Percentiles rank a stretch among this genome's conserved stretches.
Conservation (phyloP, 345 rosid species). For the Murraya paniculata region DNA sequence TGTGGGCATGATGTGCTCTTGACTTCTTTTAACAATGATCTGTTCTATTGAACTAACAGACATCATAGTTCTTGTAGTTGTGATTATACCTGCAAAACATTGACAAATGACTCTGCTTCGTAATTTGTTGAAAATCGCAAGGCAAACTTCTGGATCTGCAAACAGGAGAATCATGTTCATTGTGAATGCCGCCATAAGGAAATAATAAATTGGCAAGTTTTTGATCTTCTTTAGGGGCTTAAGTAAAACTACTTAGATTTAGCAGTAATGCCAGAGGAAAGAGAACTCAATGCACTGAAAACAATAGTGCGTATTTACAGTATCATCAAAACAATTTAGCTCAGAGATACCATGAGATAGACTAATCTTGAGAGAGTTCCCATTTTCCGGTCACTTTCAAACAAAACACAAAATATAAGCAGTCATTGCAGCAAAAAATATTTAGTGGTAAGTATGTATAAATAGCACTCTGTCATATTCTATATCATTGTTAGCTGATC, state of each 20-base stretch:
- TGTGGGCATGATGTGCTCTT: not conserved
- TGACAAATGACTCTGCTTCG: conserved; percentile 56
- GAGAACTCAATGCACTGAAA: not conserved
- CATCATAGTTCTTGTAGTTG: conserved; percentile 4
- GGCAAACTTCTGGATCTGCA: conserved; percentile 88
- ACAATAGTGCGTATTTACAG: not conserved
- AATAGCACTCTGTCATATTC: not conserved
- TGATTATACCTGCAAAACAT: conserved; percentile 51
- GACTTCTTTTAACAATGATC: not conserved
- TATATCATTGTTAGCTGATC: not conserved
- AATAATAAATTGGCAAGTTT: conserved; percentile 6
- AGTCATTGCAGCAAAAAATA: not conserved
- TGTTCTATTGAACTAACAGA: not conserved
- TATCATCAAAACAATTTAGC: not conserved
- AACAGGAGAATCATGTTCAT: conserved; percentile 12
- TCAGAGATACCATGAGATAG: not conserved
- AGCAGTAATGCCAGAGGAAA: not conserved
- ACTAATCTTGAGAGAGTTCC: not conserved
- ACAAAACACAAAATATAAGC: not conserved
- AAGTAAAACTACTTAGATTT: not conserved
- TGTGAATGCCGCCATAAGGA: not conserved
- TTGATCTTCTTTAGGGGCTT: not conserved
- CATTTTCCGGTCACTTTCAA: not conserved
- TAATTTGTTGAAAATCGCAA: conserved; percentile 50
- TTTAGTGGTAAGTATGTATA: not conserved